Evolutionary conservation across 2,329 filamentous ascomycete species (phyloP).

Genomic region (Fusarium dimerum): DNA sequence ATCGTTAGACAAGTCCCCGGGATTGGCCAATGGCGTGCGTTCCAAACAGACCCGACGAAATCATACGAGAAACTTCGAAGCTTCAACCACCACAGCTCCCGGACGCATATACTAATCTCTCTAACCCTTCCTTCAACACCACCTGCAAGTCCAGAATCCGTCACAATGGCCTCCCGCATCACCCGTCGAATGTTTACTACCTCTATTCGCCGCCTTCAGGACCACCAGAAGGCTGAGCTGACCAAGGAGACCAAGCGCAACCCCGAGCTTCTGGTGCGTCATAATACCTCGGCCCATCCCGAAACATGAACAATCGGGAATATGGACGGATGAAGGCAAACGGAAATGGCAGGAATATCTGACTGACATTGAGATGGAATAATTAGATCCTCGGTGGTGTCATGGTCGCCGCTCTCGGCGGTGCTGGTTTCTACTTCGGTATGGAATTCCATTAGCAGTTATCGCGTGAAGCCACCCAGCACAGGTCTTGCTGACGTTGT

Average conservation of each 20-base stretch:
- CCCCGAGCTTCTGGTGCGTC: slow-evolving; percentile 48
- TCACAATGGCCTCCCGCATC: slow-evolving; percentile 58
- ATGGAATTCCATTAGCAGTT: slow-evolving; percentile 30
- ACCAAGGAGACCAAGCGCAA: slow-evolving; percentile 60
- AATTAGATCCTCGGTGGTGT: slow-evolving; percentile 82
- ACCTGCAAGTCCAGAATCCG: slow-evolving; percentile 18
- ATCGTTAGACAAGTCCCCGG: slow-evolving; percentile 5
- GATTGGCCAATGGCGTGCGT: slow-evolving; percentile 32
- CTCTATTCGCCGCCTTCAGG: slow-evolving; percentile 51
- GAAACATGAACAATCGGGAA: slow-evolving; percentile 7
- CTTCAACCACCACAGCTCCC: slow-evolving; percentile 22
- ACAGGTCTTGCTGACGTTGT: slow-evolving; percentile 20
- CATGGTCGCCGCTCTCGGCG: slow-evolving; percentile 84
- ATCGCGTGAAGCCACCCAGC: slow-evolving; percentile 3
- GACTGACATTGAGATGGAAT: slow-evolving; percentile 18
- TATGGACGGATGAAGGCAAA: neutral
- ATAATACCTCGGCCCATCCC: slow-evolving; percentile 32
- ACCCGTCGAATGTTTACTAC: slow-evolving; percentile 59
- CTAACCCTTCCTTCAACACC: slow-evolving; percentile 15
- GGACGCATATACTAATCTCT: slow-evolving; percentile 17
- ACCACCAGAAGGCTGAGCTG: slow-evolving; percentile 48
- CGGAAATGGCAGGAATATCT: neutral
- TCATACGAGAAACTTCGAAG: slow-evolving; percentile 36
- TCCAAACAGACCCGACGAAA: slow-evolving; percentile 27
- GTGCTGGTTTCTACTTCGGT: slow-evolving; percentile 91